These are phyloP conservation scores for Carpinus fangiana DNA, from an alignment of 306 rosid species.

Conservation along the genomic window DNA sequence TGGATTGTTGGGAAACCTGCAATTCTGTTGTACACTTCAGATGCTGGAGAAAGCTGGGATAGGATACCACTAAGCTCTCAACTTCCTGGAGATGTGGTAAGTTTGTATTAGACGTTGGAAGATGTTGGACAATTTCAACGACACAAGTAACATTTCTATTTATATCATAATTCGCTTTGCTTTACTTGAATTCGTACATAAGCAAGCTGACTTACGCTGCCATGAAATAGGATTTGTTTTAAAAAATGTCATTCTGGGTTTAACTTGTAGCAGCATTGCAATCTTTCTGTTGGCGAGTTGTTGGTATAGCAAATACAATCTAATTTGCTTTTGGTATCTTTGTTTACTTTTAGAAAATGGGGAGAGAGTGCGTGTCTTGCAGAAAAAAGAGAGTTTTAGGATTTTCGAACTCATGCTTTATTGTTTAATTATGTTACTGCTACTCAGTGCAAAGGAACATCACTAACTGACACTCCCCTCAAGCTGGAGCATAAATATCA, in stretches of 20 bases:
- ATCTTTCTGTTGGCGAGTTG: not conserved
- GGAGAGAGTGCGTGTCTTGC: not conserved
- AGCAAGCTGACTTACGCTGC: not conserved
- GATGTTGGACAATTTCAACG: too few species aligned
- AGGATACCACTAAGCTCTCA: slow-evolving; percentile 84
- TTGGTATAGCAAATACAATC: not conserved
- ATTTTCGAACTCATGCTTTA: not conserved
- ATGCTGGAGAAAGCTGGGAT: slow-evolving; percentile 91
- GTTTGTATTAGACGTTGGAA: slow-evolving; percentile 3
- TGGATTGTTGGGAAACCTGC: slow-evolving; percentile 98
- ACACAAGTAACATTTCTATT: not conserved
- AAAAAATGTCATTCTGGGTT: not conserved
- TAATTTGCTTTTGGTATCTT: too few species aligned
- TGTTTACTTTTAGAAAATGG: not conserved
- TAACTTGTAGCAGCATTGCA: not conserved
- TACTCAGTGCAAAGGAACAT: not conserved
- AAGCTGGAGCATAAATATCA: not conserved
- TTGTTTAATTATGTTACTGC: not conserved
- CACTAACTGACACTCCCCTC: not conserved
- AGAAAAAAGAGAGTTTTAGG: not conserved
- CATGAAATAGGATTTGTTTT: not conserved
- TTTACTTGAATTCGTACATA: not conserved
- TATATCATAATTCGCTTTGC: not conserved
- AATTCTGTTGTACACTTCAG: slow-evolving; percentile 77
- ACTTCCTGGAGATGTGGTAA: slow-evolving; percentile 96